Conservation (phyloP, 176 grass and related monocot genomes). For the Eragrostis curvula region DNA sequence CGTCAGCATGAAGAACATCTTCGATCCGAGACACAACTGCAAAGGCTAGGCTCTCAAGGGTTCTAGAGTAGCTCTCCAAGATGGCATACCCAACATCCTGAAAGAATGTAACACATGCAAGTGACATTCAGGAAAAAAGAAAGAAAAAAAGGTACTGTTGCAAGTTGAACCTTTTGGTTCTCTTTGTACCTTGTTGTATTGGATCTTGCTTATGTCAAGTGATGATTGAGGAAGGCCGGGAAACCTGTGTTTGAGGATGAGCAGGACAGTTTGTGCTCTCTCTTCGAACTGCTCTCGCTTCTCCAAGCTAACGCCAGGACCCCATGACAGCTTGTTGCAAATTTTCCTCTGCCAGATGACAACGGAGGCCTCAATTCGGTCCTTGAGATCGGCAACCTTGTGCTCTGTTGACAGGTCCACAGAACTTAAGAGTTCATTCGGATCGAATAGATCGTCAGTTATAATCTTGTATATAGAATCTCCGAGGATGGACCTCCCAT, state of each 20-base stretch:
- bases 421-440: conserved; percentile 63
- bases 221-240: conserved; percentile 64
- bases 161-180: not conserved
- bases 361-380: conserved; percentile 81
- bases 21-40: conserved; percentile 71
- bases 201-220: conserved; percentile 89
- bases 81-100: conserved; percentile 77
- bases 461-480: conserved; percentile 74
- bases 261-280: conserved; percentile 61
- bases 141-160: not conserved
- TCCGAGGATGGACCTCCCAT: conserved; percentile 70
- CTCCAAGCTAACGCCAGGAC: conserved; percentile 56
- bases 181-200: conserved; percentile 68
- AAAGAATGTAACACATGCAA: not conserved
- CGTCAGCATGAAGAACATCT: conserved; percentile 68
- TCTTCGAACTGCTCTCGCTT: conserved; percentile 83
- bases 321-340: conserved; percentile 59
- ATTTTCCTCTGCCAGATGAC: conserved; percentile 86
- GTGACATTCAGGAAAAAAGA: not conserved
- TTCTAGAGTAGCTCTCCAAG: conserved; percentile 84
- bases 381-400: conserved; percentile 81
- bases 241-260: conserved; percentile 76
- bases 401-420: conserved; percentile 70
- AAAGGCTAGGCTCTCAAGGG: conserved; percentile 71
- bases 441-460: conserved; percentile 63